Evolutionary conservation across 2,329 filamentous ascomycete genomes (phyloP), one percentile per base, ranked within the genome.

Genomic region (Verticillium nonalfalfae): DNA sequence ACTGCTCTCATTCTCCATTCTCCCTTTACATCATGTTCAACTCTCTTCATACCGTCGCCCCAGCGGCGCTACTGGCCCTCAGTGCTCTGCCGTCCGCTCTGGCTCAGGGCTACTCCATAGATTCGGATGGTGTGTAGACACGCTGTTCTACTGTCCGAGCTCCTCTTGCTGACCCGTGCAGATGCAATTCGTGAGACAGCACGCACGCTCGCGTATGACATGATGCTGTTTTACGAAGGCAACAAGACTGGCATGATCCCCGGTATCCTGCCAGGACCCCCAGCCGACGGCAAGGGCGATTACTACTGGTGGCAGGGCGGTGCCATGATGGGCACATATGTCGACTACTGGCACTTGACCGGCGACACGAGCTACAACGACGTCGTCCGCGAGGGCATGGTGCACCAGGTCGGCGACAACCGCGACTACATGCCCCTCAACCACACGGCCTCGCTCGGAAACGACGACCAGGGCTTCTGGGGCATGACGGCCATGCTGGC

Each of bases 261-360:
- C 7, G 84, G 84, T 38, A 85, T 85, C 66, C 72, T 86, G 11
- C 83, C 83, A 1, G 83, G 83, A 0, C 84, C 84, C 60, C 83
- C 83, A 66, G 70, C 71, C 1, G 69, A 70, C 36, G 65, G 70
- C 69, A 66, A 74, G 65, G 83, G 83, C 65, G 78, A 82, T 64
- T 89, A 88, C 71, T 90, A 90, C 78, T 91, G 88, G 88, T 91
- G 88, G 88, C 85, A 91, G 70, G 85, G 85, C 5, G 85, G 86
- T 59, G 85, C 86, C 14, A 79, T 91, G 75, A 89, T 89, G 80
- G 85, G 87, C 64, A 83, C 86, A 1, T 76, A 89, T 67, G 79
- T 91, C 54, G 87, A 90, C 72, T 91, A 91, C 72, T 89, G 86
- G 84, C 83, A 87, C 64, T 80, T 84, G 61, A 90, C 87, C 0